phyloP scores from a whole-genome alignment of 2,329 filamentous ascomycete genomes.

The Plenodomus tracheiphilus region DNA sequence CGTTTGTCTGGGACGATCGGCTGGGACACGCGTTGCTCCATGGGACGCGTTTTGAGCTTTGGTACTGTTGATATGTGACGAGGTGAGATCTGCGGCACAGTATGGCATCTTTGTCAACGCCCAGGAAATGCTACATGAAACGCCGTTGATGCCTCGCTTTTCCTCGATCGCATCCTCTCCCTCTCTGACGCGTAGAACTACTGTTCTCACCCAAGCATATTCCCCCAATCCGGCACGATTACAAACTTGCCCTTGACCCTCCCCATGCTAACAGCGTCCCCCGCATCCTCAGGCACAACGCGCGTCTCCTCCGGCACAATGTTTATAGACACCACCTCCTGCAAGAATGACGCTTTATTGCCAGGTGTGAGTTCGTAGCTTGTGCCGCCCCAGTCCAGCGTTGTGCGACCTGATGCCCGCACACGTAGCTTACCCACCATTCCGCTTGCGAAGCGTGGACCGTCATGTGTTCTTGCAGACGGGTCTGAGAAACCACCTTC shows the following conservation, averaged over 20 bases:
- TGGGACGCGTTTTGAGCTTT: constrained; percentile 5
- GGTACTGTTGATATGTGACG: neutral
- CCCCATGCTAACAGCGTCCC: constrained; percentile 60
- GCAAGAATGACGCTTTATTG: constrained; percentile 60
- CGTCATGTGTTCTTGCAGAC: constrained; percentile 13
- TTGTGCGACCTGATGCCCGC: constrained; percentile 63
- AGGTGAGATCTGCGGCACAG: neutral
- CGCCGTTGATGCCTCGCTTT: neutral
- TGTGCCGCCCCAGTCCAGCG: constrained; percentile 65
- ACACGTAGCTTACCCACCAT: constrained; percentile 64
- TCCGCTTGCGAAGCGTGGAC: constrained; percentile 53
- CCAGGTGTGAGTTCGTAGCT: constrained; percentile 62
- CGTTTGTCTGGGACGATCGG: neutral
- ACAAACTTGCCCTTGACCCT: constrained; percentile 68
- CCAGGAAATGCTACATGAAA: neutral
- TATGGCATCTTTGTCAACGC: neutral
- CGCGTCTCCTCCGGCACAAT: constrained; percentile 41
- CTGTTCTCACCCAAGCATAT: constrained; percentile 48
- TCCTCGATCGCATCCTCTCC: neutral
- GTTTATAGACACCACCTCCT: constrained; percentile 58
- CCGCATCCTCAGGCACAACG: constrained; percentile 39
- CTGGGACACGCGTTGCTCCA: constrained; percentile 1
- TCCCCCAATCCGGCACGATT: constrained; percentile 63
- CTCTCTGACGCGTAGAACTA: neutral
- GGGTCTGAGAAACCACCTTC: constrained; percentile 30